phyloP scores from a whole-genome alignment of 1,284 basidiomycete species.

The Ceratobasidium sp. region DNA sequence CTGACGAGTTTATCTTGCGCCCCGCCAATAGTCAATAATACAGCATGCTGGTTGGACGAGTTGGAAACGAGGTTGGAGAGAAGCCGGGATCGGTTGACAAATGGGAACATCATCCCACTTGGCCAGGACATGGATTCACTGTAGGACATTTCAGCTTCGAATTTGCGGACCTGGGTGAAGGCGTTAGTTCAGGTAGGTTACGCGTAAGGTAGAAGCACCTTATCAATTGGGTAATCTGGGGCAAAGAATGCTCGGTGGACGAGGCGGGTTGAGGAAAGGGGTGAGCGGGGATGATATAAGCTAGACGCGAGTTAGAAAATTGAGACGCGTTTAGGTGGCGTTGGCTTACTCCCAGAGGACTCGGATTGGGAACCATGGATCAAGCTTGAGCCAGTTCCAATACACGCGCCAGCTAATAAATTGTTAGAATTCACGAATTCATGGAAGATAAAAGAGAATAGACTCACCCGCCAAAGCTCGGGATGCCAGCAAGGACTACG shows the following conservation, averaged over 20 bases:
- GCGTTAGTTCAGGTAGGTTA: neutral
- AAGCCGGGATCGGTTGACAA: slow-evolving; percentile 4
- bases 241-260: slow-evolving; percentile 13
- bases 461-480: slow-evolving; percentile 10
- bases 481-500: slow-evolving; percentile 21
- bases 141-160: slow-evolving; percentile 27
- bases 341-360: neutral
- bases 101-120: slow-evolving; percentile 30
- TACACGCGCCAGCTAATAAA: neutral
- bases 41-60: neutral
- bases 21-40: neutral
- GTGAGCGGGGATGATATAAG: slow-evolving; percentile 15
- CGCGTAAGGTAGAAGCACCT: neutral
- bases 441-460: neutral
- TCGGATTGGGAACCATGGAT: slow-evolving; percentile 1
- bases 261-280: neutral
- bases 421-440: neutral
- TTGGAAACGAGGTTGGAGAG: slow-evolving; percentile 8
- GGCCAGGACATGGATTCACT: slow-evolving; percentile 34
- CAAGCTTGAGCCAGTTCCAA: slow-evolving; percentile 8
- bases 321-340: neutral
- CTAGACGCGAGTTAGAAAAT: no score
- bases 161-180: slow-evolving; percentile 6
- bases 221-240: neutral
- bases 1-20: slow-evolving; percentile 26